phyloP scores from a whole-genome alignment of 192 early-diverging fungal species.

The Backusella australiensis region DNA sequence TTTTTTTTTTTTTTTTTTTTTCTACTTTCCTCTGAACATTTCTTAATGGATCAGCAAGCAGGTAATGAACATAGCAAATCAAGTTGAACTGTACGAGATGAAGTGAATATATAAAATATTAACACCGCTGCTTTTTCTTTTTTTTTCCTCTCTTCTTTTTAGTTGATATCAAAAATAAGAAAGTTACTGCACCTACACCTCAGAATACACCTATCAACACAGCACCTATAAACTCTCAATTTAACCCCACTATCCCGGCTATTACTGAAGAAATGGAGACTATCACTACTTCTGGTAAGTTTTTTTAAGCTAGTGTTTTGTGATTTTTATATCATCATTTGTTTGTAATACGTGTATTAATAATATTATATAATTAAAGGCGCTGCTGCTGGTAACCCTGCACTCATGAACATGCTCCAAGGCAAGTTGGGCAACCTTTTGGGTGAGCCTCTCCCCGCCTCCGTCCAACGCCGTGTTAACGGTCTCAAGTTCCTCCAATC shows the following conservation, averaged over 20 bases:
- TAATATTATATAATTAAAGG: slow-evolving; percentile 6
- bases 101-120: background rate
- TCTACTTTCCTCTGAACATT: background rate
- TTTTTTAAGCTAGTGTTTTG: background rate
- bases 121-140: background rate
- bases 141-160: background rate
- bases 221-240: slow-evolving; percentile 51
- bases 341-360: background rate
- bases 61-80: background rate
- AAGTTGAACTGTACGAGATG: background rate
- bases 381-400: slow-evolving; percentile 53
- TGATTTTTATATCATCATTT: background rate
- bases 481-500: slow-evolving; percentile 86
- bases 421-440: slow-evolving; percentile 75
- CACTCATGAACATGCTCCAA: slow-evolving; percentile 72
- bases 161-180: slow-evolving; percentile 51
- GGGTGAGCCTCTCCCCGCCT: slow-evolving; percentile 71
- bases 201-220: slow-evolving; percentile 57
- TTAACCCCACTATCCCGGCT: slow-evolving; percentile 40
- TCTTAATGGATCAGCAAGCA: slow-evolving; percentile 7
- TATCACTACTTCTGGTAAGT: slow-evolving; percentile 31
- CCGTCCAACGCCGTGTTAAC: slow-evolving; percentile 84
- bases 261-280: slow-evolving; percentile 53
- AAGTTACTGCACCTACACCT: slow-evolving; percentile 53
- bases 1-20: background rate